Conservation (phyloP, 805 yeast species). For the Pichia paraexigua region DNA sequence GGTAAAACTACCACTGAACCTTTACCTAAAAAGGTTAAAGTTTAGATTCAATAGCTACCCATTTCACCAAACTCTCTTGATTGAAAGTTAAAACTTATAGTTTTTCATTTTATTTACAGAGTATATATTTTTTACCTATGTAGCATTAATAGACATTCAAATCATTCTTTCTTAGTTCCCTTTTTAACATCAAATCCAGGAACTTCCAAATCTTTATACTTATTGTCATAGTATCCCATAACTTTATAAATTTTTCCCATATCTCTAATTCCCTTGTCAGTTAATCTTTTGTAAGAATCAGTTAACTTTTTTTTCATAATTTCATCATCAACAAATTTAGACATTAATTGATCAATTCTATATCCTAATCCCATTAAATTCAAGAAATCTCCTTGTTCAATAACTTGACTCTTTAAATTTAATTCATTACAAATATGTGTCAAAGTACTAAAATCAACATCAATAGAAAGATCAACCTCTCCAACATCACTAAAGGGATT, state of each 20-base stretch:
- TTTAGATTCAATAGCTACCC: no score
- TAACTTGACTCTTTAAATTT: constrained; percentile 18
- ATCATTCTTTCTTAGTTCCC: background rate
- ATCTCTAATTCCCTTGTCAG: constrained; percentile 47
- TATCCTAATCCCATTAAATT: constrained; percentile 68
- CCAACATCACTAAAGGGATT: constrained; percentile 75
- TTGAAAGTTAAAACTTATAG: no score
- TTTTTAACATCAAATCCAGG: constrained; percentile 40
- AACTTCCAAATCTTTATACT: constrained; percentile 38
- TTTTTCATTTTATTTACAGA: no score
- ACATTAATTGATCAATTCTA: constrained; percentile 49
- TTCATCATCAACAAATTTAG: constrained; percentile 35
- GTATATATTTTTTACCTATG: no score
- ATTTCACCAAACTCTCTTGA: no score
- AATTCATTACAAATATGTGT: constrained; percentile 26
- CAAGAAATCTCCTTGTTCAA: constrained; percentile 72
- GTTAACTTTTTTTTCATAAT: constrained; percentile 42
- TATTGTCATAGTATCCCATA: constrained; percentile 36
- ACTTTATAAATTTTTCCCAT: constrained; percentile 80
- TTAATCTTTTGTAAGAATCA: constrained; percentile 52
- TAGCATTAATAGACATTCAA: background rate
- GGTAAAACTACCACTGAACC: background rate
- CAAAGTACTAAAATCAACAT: constrained; percentile 70
- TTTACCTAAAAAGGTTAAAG: background rate
- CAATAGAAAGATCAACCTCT: constrained; percentile 71